phyloP scores from a whole-genome alignment of 495 filamentous ascomycete genomes.

The Symbiotaphrina buchneri region DNA sequence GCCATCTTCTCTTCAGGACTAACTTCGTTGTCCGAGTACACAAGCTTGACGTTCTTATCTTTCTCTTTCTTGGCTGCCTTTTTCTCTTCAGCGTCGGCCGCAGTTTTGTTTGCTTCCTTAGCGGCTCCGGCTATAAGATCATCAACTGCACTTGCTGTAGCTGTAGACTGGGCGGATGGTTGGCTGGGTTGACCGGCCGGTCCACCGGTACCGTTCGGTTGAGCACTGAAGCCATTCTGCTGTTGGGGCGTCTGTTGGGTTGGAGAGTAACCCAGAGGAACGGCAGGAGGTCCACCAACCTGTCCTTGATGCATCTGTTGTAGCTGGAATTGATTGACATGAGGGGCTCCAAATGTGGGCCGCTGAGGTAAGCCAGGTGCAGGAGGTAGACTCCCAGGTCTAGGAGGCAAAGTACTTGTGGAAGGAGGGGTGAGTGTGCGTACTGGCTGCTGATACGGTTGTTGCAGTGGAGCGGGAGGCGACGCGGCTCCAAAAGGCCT shows the following conservation, averaged over 20 bases:
- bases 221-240: too few species aligned
- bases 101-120: conserved; percentile 5
- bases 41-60: conserved; percentile 43
- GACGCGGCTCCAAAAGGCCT: background rate
- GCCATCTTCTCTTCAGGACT: conserved; percentile 84
- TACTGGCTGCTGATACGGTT: conserved; percentile 15
- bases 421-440: conserved; percentile 20
- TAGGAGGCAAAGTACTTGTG: conserved; percentile 15
- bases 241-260: too few species aligned
- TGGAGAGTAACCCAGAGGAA: too few species aligned
- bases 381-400: conserved; percentile 26
- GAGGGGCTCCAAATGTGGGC: conserved; percentile 32
- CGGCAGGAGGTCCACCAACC: conserved; percentile 15
- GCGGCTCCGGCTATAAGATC: conserved; percentile 11
- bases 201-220: conserved; percentile 5
- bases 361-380: conserved; percentile 38
- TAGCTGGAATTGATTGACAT: conserved; percentile 33
- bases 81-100: conserved; percentile 26
- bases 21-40: conserved; percentile 55
- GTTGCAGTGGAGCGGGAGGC: conserved; percentile 11
- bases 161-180: conserved; percentile 10
- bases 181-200: conserved; percentile 3
- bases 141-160: conserved; percentile 18
- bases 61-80: conserved; percentile 45
- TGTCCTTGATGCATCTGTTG: conserved; percentile 36